Percentiles rank a stretch among this genome's conserved stretches.
Conservation (phyloP, 495 filamentous ascomycete genomes). For the Talaromyces liani region DNA sequence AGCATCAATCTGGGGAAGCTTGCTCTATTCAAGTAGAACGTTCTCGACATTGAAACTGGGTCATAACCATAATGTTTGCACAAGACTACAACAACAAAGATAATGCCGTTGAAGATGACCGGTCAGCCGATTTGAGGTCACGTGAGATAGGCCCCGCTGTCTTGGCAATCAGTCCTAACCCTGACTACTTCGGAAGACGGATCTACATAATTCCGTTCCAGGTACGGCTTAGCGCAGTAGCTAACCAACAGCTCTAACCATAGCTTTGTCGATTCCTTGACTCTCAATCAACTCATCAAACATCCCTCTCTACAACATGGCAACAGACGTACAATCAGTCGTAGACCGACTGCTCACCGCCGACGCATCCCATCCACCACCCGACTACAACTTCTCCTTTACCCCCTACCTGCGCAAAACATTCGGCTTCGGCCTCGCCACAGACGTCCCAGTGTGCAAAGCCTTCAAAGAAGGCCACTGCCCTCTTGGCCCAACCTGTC, state of each 20-base stretch:
- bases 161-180: not conserved
- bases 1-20: not conserved
- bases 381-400: slow-evolving; percentile 62
- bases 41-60: too few relatives aligned
- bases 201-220: not conserved
- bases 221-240: not conserved
- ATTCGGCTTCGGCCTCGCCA: slow-evolving; percentile 70
- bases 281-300: not conserved
- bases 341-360: slow-evolving; percentile 29
- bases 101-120: too few relatives aligned
- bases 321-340: slow-evolving; percentile 28
- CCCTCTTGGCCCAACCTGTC: slow-evolving; percentile 66
- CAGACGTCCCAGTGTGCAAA: slow-evolving; percentile 72
- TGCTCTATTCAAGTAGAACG: too few relatives aligned
- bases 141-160: not conserved
- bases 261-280: not conserved
- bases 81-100: not conserved
- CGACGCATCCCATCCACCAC: slow-evolving; percentile 39
- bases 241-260: not conserved
- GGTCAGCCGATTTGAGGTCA: too few relatives aligned
- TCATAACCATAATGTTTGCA: too few relatives aligned
- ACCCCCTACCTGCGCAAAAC: slow-evolving; percentile 62
- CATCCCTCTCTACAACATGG: slow-evolving; percentile 18
- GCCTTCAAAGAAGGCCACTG: slow-evolving; percentile 74
- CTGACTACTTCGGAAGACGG: not conserved